Evolutionary conservation across 768 basidiomycete species (phyloP), one percentile per base, ranked within the genome.

Genomic region (Mycena galopus): DNA sequence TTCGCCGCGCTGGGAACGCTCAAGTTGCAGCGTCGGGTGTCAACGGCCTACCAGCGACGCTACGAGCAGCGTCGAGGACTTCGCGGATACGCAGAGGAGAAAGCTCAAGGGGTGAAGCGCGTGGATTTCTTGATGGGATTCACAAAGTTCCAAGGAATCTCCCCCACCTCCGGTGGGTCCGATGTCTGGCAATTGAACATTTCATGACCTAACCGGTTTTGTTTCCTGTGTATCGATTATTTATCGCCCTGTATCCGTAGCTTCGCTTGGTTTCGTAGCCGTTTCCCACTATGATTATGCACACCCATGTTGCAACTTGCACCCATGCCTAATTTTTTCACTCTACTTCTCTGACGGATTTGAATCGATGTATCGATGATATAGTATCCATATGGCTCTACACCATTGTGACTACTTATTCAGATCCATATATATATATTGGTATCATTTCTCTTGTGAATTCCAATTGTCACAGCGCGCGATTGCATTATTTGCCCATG

Each of bases 121-220:
- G 64, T 71, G 19, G 70, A 71, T 37, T 71, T 71, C 30, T 21
- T 71, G 29, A 66, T 71, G 47, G 70, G 70, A 35, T 60, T 53
- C 33, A 71, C 57, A 4, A 61, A 30, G 21, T 60, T 71, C 39
- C n/a, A 23, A 25, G 70, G 70, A 0, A 71, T 71, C 12, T 59
- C 63, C 9, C 64, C 70, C 3, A 42, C 57, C 3, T 5, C 51
- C 1, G 21, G 51, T 8, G 23, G 19, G 1, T 19, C 29, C 14
- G 58, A 59, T 39, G 37, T 66, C 10, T 71, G 70, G 70, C 57
- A 65, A 35, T 9, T 71, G 33, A 33, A 71, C 37, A 65, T 42
- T 27, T 57, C 53, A 37, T 71, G 47, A 65, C 23, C 21, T 10
- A n/a, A n/a, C n/a, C n/a, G n/a, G n/a, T n/a, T n/a, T n/a, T n/a